phyloP scores from a whole-genome alignment of 495 filamentous ascomycete genomes.

The Xylaria grammica region DNA sequence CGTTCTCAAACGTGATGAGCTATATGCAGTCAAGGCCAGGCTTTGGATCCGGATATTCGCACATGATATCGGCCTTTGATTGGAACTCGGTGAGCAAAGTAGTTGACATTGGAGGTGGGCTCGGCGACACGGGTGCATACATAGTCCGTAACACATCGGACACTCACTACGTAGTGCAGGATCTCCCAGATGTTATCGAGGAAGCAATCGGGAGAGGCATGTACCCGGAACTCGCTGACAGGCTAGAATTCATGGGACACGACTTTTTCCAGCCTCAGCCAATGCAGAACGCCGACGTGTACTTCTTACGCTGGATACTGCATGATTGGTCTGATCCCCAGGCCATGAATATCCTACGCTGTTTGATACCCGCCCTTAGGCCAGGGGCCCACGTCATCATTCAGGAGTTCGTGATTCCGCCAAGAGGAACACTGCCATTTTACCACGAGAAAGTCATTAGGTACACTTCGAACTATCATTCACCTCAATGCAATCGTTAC shows the following conservation, averaged over 20 bases:
- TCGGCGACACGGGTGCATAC: conserved; percentile 23
- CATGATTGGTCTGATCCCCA: conserved; percentile 56
- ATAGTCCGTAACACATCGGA: too few relatives aligned
- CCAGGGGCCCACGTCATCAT: conserved; percentile 44
- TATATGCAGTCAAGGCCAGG: too few relatives aligned
- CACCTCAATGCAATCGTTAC: neutral
- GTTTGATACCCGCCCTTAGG: conserved; percentile 47
- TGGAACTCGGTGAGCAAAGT: conserved; percentile 18
- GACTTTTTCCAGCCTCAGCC: conserved; percentile 58
- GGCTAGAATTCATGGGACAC: conserved; percentile 49
- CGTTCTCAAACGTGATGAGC: too few relatives aligned
- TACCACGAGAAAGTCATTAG: conserved; percentile 16
- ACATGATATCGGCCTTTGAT: too few relatives aligned
- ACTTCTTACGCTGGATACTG: conserved; percentile 57
- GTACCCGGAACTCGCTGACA: neutral
- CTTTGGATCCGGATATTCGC: too few relatives aligned
- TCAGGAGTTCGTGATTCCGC: conserved; percentile 45
- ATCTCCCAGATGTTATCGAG: conserved; percentile 37
- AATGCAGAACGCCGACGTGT: conserved; percentile 52
- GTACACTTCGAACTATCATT: too few relatives aligned
- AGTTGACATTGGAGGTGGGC: conserved; percentile 43
- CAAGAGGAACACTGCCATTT: conserved; percentile 24
- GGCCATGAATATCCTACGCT: conserved; percentile 44
- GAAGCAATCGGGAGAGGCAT: neutral
- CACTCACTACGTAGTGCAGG: conserved; percentile 30